These are phyloP conservation scores for Exsudoporus frostii DNA, from an alignment of 768 basidiomycete species.

Conservation along the genomic window DNA sequence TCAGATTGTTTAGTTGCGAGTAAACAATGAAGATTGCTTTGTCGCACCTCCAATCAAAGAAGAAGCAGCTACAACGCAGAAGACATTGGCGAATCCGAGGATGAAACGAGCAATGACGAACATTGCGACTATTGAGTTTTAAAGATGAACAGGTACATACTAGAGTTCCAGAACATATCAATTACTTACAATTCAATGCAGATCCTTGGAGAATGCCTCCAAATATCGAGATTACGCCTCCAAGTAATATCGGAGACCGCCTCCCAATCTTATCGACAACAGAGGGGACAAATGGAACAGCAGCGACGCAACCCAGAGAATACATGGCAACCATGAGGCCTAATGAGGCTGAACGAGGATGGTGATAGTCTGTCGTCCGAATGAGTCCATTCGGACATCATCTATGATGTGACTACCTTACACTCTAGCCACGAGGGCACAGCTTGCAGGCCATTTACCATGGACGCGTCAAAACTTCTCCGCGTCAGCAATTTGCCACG, in stretches of 20 bases:
- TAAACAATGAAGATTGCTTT: too few relatives aligned
- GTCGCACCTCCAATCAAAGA: slow-evolving; percentile 20
- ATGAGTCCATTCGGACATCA: background rate
- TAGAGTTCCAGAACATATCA: background rate
- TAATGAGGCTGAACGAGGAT: slow-evolving; percentile 47
- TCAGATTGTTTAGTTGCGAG: background rate
- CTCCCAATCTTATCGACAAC: slow-evolving; percentile 13
- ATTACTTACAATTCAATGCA: slow-evolving; percentile 13
- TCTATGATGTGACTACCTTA: slow-evolving; percentile 25
- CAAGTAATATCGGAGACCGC: slow-evolving; percentile 17
- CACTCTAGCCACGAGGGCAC: slow-evolving; percentile 56
- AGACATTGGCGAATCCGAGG: slow-evolving; percentile 11
- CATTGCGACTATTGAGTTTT: slow-evolving; percentile 6
- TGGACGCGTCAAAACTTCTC: slow-evolving; percentile 40
- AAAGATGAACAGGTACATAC: background rate
- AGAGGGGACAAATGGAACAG: slow-evolving; percentile 40
- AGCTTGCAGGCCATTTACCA: slow-evolving; percentile 62
- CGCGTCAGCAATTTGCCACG: background rate
- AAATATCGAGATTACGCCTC: slow-evolving; percentile 1
- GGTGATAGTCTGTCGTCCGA: slow-evolving; percentile 44
- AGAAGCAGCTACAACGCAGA: slow-evolving; percentile 17
- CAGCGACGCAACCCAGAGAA: slow-evolving; percentile 55
- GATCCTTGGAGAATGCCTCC: slow-evolving; percentile 18
- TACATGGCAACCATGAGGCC: slow-evolving; percentile 43
- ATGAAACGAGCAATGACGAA: slow-evolving; percentile 18